Base-by-base conservation (phyloP, 2,329 filamentous ascomycete species). In the Fusarium multiceps region DNA sequence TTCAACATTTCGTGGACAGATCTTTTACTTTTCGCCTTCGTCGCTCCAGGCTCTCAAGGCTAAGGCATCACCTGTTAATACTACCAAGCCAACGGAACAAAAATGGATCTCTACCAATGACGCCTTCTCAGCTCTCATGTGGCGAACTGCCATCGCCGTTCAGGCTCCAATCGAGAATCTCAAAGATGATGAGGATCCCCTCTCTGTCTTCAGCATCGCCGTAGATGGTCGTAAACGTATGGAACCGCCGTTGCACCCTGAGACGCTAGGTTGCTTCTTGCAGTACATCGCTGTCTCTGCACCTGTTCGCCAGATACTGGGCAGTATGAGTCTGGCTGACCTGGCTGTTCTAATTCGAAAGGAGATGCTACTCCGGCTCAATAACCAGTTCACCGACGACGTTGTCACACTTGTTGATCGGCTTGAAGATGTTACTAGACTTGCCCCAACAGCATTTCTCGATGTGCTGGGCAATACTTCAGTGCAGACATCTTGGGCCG, bases 31-130 rank as follows among this genome's bases (percentile, higher is more conserved):
- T 30, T 68, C 66, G 6, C 59, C 63, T 4, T 55, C 58, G 3
- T 60, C 64, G 1, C 64, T 69, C 7, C 11, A 42, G 2, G 46
- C 48, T 0, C 63, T 69, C 10, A 69, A 68, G n/a, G 49, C 51
- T 0, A 56, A 50, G n/a, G 59, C 63, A 10, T 55, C 59, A 1
- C 66, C 59, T 7, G 4, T 11, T 0, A 58, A 60, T 28, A 48
- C 42, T 4, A 59, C 55, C n/a, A 43, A 32, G 9, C 21, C 43
- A 3, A 55, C 59, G 6, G 63, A 68, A 0, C 55, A 68, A 16
- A 30, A 51, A 23, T 69, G 59, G 63, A 56, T 68, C 14, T 68
- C 63, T 7, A 65, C 66, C n/a, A 69, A 68, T 2, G 66, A 69
- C 34, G 66, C 63, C 11, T 48, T 69, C 7, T 69, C 63, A 10